phyloP scores from a whole-genome alignment of 2,329 filamentous ascomycete species.

The Anthostomella pinea region DNA sequence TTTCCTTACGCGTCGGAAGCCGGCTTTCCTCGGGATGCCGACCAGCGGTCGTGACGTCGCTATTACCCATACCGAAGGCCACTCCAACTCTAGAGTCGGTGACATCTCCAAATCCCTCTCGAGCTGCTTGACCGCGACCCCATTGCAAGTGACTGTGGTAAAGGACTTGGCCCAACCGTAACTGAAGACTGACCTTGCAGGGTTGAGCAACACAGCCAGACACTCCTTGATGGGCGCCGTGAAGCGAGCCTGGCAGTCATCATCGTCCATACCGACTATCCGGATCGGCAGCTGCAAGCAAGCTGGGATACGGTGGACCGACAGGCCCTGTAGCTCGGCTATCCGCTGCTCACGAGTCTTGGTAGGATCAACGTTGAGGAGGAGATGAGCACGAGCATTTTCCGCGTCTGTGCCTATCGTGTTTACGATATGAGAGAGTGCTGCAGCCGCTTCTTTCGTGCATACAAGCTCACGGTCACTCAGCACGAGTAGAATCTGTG shows the following conservation, averaged over 20 bases:
- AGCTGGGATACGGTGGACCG: conserved; percentile 36
- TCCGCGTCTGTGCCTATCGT: conserved; percentile 62
- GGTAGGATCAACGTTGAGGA: conserved; percentile 43
- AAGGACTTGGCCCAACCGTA: conserved; percentile 63
- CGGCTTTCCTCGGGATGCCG: conserved; percentile 23
- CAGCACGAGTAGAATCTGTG: conserved; percentile 62
- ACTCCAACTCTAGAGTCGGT: conserved; percentile 19
- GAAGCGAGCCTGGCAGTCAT: conserved; percentile 13
- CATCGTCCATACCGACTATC: conserved; percentile 48
- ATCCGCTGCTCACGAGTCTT: conserved; percentile 25
- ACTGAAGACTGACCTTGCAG: conserved; percentile 67
- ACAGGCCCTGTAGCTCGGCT: conserved; percentile 33
- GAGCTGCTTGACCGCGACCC: conserved; percentile 63
- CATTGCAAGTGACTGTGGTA: conserved; percentile 71
- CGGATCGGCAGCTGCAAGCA: conserved; percentile 54
- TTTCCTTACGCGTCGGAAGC: conserved; percentile 19
- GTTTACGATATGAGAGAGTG: conserved; percentile 65
- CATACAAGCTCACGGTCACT: conserved; percentile 57
- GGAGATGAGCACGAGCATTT: conserved; percentile 54
- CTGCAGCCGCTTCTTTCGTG: conserved; percentile 60
- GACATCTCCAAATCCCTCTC: conserved; percentile 40
- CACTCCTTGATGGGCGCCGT: conserved; percentile 30
- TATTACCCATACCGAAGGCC: conserved; percentile 33
- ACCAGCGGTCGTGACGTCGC: conserved; percentile 30
- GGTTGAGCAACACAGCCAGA: conserved; percentile 37